Conservation (phyloP, 73 alveolate species). For the Tetrahymena malaccensis region DNA sequence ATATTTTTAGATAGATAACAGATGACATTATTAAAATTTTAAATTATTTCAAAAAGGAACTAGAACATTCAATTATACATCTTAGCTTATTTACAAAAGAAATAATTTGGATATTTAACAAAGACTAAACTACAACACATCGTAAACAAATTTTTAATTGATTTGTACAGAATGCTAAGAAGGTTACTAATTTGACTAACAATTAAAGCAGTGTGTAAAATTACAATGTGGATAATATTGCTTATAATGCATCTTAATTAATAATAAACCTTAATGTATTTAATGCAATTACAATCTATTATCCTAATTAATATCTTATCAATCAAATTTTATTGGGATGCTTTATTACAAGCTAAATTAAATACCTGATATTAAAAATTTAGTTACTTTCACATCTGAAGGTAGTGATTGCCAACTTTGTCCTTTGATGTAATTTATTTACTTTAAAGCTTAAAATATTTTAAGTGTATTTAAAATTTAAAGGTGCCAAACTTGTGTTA, state of each 20-base stretch:
- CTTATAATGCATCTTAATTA: not conserved
- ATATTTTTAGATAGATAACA: too few relatives aligned
- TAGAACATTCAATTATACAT: not conserved
- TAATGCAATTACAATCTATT: not conserved
- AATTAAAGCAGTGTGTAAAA: not conserved
- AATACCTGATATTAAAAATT: not conserved
- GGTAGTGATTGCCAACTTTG: not conserved
- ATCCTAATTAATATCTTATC: not conserved
- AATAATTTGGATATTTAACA: not conserved
- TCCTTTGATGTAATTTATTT: not conserved
- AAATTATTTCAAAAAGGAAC: too few relatives aligned
- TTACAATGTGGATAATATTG: not conserved
- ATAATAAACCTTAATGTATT: not conserved
- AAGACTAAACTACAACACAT: not conserved
- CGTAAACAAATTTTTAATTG: not conserved
- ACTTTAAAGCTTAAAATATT: too few relatives aligned
- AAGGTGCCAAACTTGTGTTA: not conserved
- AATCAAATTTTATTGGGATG: not conserved
- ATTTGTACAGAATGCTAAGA: not conserved
- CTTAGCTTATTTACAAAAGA: not conserved
- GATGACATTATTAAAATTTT: too few relatives aligned
- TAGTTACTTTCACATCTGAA: not conserved
- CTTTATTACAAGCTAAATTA: not conserved
- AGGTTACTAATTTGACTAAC: not conserved
- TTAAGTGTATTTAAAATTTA: too few relatives aligned